These are phyloP conservation scores for Gonapodya prolifera DNA, from an alignment of 192 early-diverging fungal genomes.

Conservation along the genomic window DNA sequence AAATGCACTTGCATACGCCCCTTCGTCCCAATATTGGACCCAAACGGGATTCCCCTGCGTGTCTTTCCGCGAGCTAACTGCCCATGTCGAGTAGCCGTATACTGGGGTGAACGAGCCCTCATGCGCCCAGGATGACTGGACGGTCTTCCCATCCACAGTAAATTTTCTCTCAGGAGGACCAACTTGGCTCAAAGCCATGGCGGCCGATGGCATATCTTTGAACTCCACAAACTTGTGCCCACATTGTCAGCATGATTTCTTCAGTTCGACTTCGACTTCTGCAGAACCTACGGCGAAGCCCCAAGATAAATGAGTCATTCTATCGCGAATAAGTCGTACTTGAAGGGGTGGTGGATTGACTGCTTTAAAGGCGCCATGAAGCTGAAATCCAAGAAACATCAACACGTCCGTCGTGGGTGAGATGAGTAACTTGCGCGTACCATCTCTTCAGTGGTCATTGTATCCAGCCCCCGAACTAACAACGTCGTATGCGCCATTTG, in stretches of 20 bases:
- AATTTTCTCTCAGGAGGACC: constrained; percentile 20
- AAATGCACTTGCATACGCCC: constrained; percentile 37
- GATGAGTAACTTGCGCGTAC: constrained; percentile 16
- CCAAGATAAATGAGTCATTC: constrained; percentile 37
- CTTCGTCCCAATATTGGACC: constrained; percentile 47
- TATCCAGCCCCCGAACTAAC: constrained; percentile 42
- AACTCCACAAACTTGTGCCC: constrained; percentile 34
- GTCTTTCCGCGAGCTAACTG: constrained; percentile 23
- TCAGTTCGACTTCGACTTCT: too few relatives aligned
- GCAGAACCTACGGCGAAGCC: constrained; percentile 36
- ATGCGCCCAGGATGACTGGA: constrained; percentile 37
- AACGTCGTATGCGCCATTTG: constrained; percentile 33
- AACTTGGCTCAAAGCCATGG: constrained; percentile 7
- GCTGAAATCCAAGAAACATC: neutral
- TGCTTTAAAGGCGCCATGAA: neutral
- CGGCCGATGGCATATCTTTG: constrained; percentile 24
- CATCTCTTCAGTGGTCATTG: constrained; percentile 41
- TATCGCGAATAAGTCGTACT: constrained; percentile 38
- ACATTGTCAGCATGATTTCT: neutral
- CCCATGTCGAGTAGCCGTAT: constrained; percentile 47
- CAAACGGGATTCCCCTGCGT: constrained; percentile 18
- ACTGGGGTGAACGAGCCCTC: constrained; percentile 43
- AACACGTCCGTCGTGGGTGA: constrained; percentile 8
- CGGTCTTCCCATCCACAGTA: constrained; percentile 25
- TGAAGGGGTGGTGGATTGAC: constrained; percentile 10